These are phyloP conservation scores for Cyclospora cayetanensis DNA, from an alignment of 169 alveolate species.

Conservation along the genomic window DNA sequence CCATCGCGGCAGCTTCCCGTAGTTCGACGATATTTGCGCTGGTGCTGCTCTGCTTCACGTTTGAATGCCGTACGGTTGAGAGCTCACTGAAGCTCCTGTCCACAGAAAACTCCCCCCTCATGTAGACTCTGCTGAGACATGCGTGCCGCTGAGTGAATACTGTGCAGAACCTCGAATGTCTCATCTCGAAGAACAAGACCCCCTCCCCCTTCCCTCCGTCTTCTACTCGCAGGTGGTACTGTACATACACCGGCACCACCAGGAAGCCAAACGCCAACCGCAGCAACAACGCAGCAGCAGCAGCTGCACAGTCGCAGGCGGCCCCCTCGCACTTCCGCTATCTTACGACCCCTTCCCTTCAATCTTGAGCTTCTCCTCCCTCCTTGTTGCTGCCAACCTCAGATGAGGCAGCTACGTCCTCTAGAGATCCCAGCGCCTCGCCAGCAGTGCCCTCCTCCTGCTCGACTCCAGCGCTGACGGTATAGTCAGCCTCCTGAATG, in stretches of 20 bases:
- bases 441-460: not conserved
- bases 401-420: not conserved
- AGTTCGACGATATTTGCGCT: no score
- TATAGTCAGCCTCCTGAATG: slow-evolving; percentile 4
- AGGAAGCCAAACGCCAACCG: not conserved
- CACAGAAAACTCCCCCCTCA: no score
- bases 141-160: no score
- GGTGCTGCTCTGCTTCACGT: no score
- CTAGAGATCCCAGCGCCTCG: not conserved
- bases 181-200: no score
- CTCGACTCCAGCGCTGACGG: not conserved
- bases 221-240: not conserved
- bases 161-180: no score
- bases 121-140: no score
- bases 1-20: no score
- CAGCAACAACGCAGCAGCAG: not conserved
- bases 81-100: no score
- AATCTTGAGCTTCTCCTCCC: not conserved
- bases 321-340: no score
- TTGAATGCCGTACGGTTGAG: no score
- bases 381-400: not conserved
- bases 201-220: not conserved
- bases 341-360: not conserved
- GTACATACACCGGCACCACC: not conserved
- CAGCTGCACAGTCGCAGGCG: no score